These are phyloP conservation scores for Pseudogymnoascus sp. DNA, from an alignment of 2,329 filamentous ascomycete genomes.

Conservation along the genomic window DNA sequence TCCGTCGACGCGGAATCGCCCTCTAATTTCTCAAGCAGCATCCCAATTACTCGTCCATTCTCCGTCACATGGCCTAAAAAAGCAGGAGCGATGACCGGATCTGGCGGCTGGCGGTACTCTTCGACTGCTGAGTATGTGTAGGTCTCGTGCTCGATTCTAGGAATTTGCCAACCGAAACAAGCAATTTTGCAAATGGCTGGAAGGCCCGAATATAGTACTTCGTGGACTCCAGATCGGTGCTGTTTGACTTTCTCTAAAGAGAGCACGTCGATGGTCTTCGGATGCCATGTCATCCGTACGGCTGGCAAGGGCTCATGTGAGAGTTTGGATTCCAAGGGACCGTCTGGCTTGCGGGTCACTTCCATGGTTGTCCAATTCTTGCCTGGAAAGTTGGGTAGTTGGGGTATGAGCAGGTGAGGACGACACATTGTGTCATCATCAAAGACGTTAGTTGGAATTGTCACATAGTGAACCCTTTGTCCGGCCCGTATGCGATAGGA, in stretches of 20 bases:
- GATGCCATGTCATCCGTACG: slow-evolving; percentile 13
- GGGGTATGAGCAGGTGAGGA: background rate
- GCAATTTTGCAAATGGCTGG: slow-evolving; percentile 18
- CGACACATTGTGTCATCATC: slow-evolving; percentile 2
- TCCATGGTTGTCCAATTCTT: slow-evolving; percentile 4
- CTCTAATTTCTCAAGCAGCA: slow-evolving; percentile 32
- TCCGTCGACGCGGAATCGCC: slow-evolving; percentile 25
- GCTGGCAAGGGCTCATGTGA: slow-evolving; percentile 12
- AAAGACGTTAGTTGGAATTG: background rate
- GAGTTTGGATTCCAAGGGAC: slow-evolving; percentile 5
- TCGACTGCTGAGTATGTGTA: slow-evolving; percentile 15
- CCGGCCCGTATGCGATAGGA: background rate
- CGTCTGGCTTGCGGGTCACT: slow-evolving; percentile 10
- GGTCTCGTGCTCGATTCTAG: slow-evolving; percentile 20
- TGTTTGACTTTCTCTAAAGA: slow-evolving; percentile 14
- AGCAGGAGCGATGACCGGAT: slow-evolving; percentile 24
- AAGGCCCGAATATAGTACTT: slow-evolving; percentile 8
- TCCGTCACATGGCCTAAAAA: slow-evolving; percentile 34
- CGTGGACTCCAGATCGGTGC: slow-evolving; percentile 14
- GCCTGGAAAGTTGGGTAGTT: slow-evolving; percentile 11
- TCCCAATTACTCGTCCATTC: slow-evolving; percentile 31
- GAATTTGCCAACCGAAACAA: slow-evolving; percentile 22
- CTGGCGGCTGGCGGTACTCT: background rate
- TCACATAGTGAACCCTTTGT: background rate
- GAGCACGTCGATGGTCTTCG: slow-evolving; percentile 14